Percentiles rank a stretch among this genome's conserved stretches.
Conservation (phyloP, 2,329 filamentous ascomycete species). For the Teratosphaeriaceae sp. region DNA sequence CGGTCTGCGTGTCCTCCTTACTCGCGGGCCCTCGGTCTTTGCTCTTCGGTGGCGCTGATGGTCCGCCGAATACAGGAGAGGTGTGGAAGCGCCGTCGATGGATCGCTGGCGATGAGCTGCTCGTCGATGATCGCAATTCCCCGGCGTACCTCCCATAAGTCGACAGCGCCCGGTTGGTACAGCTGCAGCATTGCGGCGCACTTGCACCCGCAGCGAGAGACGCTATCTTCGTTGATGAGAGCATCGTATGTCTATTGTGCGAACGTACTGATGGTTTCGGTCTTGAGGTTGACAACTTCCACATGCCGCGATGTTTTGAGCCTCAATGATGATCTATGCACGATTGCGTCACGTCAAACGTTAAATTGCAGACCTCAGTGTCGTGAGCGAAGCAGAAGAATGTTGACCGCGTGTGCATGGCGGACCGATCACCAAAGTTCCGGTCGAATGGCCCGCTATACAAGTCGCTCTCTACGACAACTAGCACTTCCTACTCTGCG, state of each 20-base stretch:
- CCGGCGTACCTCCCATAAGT: background rate
- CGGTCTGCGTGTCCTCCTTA: constrained; percentile 57
- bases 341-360: too few species aligned
- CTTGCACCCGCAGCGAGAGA: background rate
- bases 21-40: constrained; percentile 56
- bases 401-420: too few species aligned
- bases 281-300: background rate
- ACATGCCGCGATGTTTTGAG: background rate
- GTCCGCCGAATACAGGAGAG: constrained; percentile 4
- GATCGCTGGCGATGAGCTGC: background rate
- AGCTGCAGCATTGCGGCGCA: constrained; percentile 5
- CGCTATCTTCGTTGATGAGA: background rate
- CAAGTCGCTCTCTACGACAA: background rate
- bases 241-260: background rate
- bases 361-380: too few species aligned
- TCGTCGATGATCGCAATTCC: background rate
- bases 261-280: background rate
- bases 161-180: constrained; percentile 10
- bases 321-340: background rate
- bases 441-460: constrained; percentile 2
- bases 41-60: constrained; percentile 33
- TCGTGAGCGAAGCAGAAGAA: too few species aligned
- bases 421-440: background rate
- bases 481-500: background rate
- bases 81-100: constrained; percentile 11